These are phyloP conservation scores for Candida quercuum DNA, from an alignment of 805 yeast species.

Conservation along the genomic window DNA sequence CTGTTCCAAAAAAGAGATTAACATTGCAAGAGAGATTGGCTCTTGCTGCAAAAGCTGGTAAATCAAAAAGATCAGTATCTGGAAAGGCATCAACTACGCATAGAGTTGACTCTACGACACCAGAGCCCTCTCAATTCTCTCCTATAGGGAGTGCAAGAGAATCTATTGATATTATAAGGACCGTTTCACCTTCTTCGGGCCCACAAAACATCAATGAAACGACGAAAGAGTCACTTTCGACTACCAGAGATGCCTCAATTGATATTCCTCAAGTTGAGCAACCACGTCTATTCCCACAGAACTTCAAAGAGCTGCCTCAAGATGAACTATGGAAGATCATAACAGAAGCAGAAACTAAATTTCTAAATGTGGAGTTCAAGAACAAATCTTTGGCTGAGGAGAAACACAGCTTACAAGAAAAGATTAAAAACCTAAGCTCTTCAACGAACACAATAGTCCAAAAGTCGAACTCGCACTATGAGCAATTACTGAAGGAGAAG, in stretches of 20 bases:
- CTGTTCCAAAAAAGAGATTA: conserved; percentile 48
- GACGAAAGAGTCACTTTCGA: no score
- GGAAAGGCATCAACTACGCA: conserved; percentile 2
- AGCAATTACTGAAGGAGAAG: conserved; percentile 34
- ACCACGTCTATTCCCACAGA: conserved; percentile 7
- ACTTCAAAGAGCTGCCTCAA: conserved; percentile 7
- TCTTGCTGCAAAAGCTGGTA: conserved; percentile 56
- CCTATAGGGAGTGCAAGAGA: neutral
- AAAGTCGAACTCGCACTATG: conserved; percentile 8
- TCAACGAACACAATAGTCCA: neutral
- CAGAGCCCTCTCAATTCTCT: conserved; percentile 1
- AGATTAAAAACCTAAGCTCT: conserved; percentile 10
- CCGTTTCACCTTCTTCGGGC: no score
- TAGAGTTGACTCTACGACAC: neutral
- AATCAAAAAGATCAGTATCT: conserved; percentile 21
- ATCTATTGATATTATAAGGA: neutral
- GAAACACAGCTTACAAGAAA: conserved; percentile 19
- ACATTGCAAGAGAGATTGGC: conserved; percentile 85
- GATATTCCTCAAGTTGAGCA: conserved; percentile 5
- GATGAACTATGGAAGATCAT: conserved; percentile 15
- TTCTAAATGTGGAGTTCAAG: conserved; percentile 10
- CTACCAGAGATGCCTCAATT: conserved; percentile 4
- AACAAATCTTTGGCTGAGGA: conserved; percentile 15
- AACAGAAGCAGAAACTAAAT: conserved; percentile 11
- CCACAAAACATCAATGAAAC: no score